These are phyloP conservation scores for Cadophora sp. DNA, from an alignment of 2,329 filamentous ascomycete genomes.

Conservation along the genomic window DNA sequence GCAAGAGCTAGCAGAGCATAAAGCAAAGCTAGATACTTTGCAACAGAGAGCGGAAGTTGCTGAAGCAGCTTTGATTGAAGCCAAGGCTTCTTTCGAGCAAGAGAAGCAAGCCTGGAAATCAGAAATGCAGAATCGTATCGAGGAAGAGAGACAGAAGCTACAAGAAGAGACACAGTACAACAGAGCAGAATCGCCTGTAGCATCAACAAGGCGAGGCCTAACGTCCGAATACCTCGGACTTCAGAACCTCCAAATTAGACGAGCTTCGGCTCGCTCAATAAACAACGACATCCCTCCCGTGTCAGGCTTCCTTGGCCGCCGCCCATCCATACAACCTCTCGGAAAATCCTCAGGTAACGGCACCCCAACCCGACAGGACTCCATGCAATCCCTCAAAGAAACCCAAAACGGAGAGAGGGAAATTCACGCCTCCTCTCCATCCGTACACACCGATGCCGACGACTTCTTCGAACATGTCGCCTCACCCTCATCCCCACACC, in stretches of 20 bases:
- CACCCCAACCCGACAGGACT: constrained; percentile 43
- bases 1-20: constrained; percentile 66
- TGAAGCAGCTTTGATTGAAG: constrained; percentile 67
- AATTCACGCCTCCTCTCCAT: constrained; percentile 33
- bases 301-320: constrained; percentile 35
- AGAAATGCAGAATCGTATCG: constrained; percentile 62
- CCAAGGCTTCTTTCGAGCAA: constrained; percentile 60
- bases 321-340: constrained; percentile 38
- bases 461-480: constrained; percentile 59
- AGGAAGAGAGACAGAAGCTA: constrained; percentile 70
- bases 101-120: constrained; percentile 65
- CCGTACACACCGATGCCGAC: constrained; percentile 48
- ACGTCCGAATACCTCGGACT: constrained; percentile 46
- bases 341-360: constrained; percentile 39
- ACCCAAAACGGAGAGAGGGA: constrained; percentile 28
- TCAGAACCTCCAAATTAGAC: constrained; percentile 45
- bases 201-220: constrained; percentile 42
- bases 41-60: constrained; percentile 70
- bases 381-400: constrained; percentile 37
- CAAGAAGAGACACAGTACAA: constrained; percentile 52
- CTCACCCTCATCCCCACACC: constrained; percentile 65
- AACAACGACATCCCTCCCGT: constrained; percentile 39
- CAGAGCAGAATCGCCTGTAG: constrained; percentile 41
- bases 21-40: constrained; percentile 65
- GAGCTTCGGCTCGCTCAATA: constrained; percentile 40